A percentile compares a stretch with the other conserved stretches of the same genome.
Evolutionary conservation across 129 eudicot species (phyloP).

Genomic region (Chrysanthemum lavandulifolium): DNA sequence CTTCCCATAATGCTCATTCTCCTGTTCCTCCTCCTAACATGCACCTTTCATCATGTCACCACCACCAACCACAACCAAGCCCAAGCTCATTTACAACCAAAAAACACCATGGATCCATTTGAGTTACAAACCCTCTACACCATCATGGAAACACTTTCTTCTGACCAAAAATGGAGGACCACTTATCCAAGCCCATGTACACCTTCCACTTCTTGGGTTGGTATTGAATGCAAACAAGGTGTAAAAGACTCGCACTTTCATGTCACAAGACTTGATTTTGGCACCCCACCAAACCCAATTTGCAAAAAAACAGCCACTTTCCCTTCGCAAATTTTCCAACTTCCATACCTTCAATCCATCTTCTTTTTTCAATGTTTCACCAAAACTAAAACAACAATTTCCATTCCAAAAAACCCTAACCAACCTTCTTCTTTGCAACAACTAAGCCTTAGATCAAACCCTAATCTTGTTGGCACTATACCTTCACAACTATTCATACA

Average conservation of each 20-base stretch:
- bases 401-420: conserved; percentile 21
- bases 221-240: conserved; percentile 70
- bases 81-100: conserved; percentile 28
- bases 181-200: conserved; percentile 70
- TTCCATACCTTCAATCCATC: conserved; percentile 63
- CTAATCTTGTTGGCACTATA: conserved; percentile 54
- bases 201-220: conserved; percentile 65
- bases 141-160: conserved; percentile 69
- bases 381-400: conserved; percentile 41
- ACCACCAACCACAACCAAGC: conserved; percentile 31
- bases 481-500: conserved; percentile 54
- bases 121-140: conserved; percentile 64
- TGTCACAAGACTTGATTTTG: conserved; percentile 78
- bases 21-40: conserved; percentile 22
- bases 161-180: conserved; percentile 64
- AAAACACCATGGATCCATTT: conserved; percentile 56
- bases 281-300: conserved; percentile 65
- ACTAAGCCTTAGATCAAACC: conserved; percentile 71
- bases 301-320: conserved; percentile 61
- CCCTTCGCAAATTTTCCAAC: conserved; percentile 62
- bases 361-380: conserved; percentile 68
- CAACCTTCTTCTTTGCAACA: conserved; percentile 47
- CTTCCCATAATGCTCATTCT: conserved; percentile 30
- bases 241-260: conserved; percentile 44
- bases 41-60: conserved; percentile 29